Conservation (phyloP, 2,329 filamentous ascomycete genomes). For the Pseudocercospora musae region DNA sequence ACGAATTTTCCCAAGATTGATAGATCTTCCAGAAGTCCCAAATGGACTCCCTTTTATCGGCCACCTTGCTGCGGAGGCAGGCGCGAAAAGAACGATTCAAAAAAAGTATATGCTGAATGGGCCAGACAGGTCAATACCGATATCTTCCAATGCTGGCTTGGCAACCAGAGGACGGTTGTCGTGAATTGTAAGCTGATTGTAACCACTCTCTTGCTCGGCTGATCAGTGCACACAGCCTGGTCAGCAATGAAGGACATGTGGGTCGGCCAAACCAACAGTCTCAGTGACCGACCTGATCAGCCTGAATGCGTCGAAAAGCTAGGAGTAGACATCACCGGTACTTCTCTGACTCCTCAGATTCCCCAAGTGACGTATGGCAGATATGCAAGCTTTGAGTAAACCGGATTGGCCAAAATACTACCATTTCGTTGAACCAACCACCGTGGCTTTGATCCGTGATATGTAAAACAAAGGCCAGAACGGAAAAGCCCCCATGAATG, state of each 20-base stretch:
- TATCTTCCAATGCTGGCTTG: slow-evolving; percentile 6
- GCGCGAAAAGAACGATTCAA: neutral
- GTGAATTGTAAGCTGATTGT: neutral
- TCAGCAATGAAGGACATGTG: slow-evolving; percentile 4
- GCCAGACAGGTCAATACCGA: neutral
- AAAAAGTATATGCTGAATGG: slow-evolving; percentile 3
- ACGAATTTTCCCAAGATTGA: slow-evolving; percentile 5
- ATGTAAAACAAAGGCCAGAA: neutral
- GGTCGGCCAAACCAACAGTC: slow-evolving; percentile 2
- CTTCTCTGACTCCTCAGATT: slow-evolving; percentile 4
- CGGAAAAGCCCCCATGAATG: slow-evolving; percentile 6
- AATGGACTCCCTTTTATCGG: slow-evolving; percentile 3
- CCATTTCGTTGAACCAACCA: slow-evolving; percentile 6
- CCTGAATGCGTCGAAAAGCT: slow-evolving; percentile 11
- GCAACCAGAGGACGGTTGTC: slow-evolving; percentile 9
- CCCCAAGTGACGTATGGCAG: slow-evolving; percentile 6
- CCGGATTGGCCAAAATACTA: slow-evolving; percentile 10
- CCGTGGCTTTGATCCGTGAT: neutral
- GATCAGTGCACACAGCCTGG: neutral
- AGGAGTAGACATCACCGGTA: slow-evolving; percentile 10
- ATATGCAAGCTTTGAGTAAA: slow-evolving; percentile 7
- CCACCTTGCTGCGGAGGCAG: slow-evolving; percentile 5
- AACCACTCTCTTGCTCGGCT: neutral
- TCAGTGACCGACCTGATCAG: slow-evolving; percentile 9
- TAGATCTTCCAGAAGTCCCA: slow-evolving; percentile 4